phyloP scores from a whole-genome alignment of 345 rosid species.

The Rhodamnia argentea region DNA sequence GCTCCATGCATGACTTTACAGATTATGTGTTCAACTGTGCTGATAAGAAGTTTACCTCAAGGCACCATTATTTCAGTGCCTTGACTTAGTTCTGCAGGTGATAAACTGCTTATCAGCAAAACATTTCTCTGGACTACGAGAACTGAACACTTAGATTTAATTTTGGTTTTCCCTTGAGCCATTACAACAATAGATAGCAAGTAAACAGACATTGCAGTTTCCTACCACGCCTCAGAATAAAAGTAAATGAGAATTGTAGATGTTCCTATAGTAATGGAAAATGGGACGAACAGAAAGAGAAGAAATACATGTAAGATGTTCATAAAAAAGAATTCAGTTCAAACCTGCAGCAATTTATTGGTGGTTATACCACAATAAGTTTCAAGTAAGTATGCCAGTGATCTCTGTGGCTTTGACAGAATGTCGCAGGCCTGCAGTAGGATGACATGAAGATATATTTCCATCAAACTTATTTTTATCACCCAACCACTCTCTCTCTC shows the following conservation, averaged over 20 bases:
- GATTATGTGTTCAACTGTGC: neutral
- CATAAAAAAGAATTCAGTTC: neutral
- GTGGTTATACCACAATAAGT: slow-evolving; percentile 63
- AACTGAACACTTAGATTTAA: neutral
- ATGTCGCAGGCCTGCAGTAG: slow-evolving; percentile 72
- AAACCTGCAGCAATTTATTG: slow-evolving; percentile 82
- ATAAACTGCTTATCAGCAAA: neutral
- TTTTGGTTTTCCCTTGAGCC: neutral
- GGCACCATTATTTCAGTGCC: neutral
- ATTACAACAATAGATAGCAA: neutral
- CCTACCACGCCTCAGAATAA: neutral
- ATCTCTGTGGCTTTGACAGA: slow-evolving; percentile 77
- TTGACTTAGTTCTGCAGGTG: neutral
- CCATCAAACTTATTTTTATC: neutral
- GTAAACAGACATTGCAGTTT: neutral
- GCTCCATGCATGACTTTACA: neutral
- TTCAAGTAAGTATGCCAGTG: slow-evolving; percentile 86
- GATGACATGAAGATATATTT: slow-evolving; percentile 1
- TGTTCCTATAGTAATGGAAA: neutral
- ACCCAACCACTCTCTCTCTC: neutral
- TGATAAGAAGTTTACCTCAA: neutral
- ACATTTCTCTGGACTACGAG: neutral
- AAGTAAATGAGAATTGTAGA: neutral
- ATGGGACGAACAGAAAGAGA: neutral
- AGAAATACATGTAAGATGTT: neutral